Base-by-base conservation (phyloP, 441 rosid genomes). In the Biscutella laevigata region DNA sequence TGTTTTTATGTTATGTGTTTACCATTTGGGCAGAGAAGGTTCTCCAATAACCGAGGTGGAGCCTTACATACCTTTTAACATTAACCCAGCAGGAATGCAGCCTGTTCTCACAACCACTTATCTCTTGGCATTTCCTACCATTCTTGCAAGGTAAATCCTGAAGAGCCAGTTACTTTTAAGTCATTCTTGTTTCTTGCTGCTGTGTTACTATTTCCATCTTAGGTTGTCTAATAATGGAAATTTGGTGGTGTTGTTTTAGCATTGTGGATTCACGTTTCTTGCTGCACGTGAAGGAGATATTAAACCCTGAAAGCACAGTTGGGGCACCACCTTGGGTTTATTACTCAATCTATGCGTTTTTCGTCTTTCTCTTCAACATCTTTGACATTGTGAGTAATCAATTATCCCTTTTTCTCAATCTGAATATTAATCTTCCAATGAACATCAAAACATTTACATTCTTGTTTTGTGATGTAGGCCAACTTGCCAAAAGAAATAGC, bases 21-120 rank as follows among this genome's bases (percentile, higher is more conserved):
- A 17, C 62, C 37, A 67, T 49, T 53, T 65, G 66, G 48, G 56
- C 88, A 91, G 98, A 70, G 90, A 80, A 50, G 94, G 76, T 61
- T 87, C 96, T 36, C 96, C 88, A 19, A 59, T 91, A 35, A 87
- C 94, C 2, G 98, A 87, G 70, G 96, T 91, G 62, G 94, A 91
- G 69, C 98, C 96, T 6, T 85, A 91, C 61, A 83, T 91, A 44
- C 96, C 96, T 43, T 91, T 91, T 47, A 91, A 87, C 49, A 87
- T 91, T 44, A 91, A 91, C 69, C 98, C 96, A 52, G 74, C 96
- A 11, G 98, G 98, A 70, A 91, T 87, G 98, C 98, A 87, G 71
- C 96, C 96, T 64, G 77, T 91, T 68, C 94, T 91, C 51, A 85
- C 96, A 38, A 80, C 94, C 30, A 74, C 95, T 17, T 91, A 87